Base-by-base conservation (phyloP, 805 yeast genomes). In the Ogataea siamensis region DNA sequence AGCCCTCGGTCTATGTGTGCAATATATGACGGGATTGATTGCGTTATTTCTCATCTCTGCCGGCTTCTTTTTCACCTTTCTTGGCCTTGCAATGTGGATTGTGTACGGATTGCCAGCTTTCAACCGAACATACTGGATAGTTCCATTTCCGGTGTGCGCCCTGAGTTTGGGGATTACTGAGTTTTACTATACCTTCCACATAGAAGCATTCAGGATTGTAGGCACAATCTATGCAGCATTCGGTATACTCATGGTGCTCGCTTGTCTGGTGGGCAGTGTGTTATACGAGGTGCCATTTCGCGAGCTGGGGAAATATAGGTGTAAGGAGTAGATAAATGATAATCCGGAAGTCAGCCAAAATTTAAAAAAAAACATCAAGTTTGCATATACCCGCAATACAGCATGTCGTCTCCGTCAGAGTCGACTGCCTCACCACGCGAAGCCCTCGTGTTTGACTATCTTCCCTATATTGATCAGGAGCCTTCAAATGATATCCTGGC, bases 91-190 rank as follows among this genome's bases (percentile, higher is more conserved):
- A 0, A 58, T 69, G 12, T 55, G 63, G 3, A 5, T 56, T 1
- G 46, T 54, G 11, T 41, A 52, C 12, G 69, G 70, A 1, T 22
- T 47, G 7, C 53, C 53, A 1, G 34, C 28, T 13, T 77, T 74
- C 54, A 66, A 67, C 36, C 66, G 68, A 43, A 70, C 73, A 0
- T 78, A 76, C 73, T 83, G 95, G 95, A 76, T 87, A 15, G 73
- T 84, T 68, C 81, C 95, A 46, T 87, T 87, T 76, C 95, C 95
- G 4, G 51, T 85, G 51, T 94, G 94, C 3, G 85, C 91, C 0
- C 76, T 83, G 78, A 66, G 83, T 1, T 52, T 83, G 11, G 78
- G 85, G 1, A 68, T 77, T 40, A 62, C 66, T 10, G 73, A 76
- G 49, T 55, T 86, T 12, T 79, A 68, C 28, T 47, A 42, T 4